Percentiles rank a stretch among this genome's conserved stretches.
phyloP scores from a whole-genome alignment of 805 yeast genomes.

The Torulaspora maleeae region DNA sequence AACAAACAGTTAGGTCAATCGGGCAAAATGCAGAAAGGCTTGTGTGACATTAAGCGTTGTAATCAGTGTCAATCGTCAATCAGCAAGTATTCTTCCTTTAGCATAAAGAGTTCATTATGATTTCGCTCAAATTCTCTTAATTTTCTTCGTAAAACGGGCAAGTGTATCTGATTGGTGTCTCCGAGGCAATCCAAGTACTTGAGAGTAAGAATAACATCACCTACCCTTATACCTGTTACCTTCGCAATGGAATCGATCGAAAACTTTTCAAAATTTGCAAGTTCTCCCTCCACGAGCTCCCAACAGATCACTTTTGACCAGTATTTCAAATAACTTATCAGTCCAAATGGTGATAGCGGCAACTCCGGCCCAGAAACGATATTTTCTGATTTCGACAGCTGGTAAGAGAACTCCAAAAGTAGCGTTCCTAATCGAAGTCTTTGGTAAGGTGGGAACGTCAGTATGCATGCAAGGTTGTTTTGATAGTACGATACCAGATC shows the following conservation, averaged over 20 bases:
- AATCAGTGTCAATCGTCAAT: constrained; percentile 12
- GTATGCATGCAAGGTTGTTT: constrained; percentile 85
- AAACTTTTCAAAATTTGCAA: constrained; percentile 32
- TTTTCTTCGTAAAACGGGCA: constrained; percentile 19
- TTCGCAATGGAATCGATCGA: constrained; percentile 48
- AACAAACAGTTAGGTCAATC: no score
- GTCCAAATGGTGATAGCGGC: constrained; percentile 83
- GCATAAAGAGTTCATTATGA: constrained; percentile 10
- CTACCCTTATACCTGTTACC: constrained; percentile 59
- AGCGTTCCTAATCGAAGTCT: constrained; percentile 70
- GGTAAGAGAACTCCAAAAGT: constrained; percentile 79
- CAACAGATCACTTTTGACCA: constrained; percentile 61
- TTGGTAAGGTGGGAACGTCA: constrained; percentile 91
- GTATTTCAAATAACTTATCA: constrained; percentile 60
- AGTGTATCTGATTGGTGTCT: constrained; percentile 23
- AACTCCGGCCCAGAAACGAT: constrained; percentile 82
- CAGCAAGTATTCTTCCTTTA: constrained; percentile 28
- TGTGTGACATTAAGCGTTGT: no score
- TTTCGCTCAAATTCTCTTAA: constrained; percentile 9
- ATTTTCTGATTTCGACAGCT: constrained; percentile 60
- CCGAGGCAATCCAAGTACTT: constrained; percentile 49
- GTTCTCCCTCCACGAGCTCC: constrained; percentile 41
- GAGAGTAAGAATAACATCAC: constrained; percentile 56
- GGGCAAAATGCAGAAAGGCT: no score
- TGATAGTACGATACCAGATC: constrained; percentile 72